Conservation (phyloP, 2,329 filamentous ascomycete genomes). For the Aurifilum marmelostoma region DNA sequence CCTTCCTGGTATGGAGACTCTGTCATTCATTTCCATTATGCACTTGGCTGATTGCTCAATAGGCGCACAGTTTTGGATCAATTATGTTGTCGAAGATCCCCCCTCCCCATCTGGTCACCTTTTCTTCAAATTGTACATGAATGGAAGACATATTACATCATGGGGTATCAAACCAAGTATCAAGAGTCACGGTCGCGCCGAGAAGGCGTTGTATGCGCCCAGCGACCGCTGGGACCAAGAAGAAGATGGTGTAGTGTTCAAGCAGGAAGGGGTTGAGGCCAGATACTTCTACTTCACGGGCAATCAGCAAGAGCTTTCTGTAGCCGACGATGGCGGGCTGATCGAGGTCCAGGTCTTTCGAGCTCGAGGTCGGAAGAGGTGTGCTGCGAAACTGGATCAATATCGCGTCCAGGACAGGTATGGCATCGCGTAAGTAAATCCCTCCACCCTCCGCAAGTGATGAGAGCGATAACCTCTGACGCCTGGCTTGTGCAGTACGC, state of each 20-base stretch:
- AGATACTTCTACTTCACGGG: conserved; percentile 55
- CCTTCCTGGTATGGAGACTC: conserved; percentile 47
- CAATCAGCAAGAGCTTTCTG: conserved; percentile 40
- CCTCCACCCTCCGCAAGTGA: neutral
- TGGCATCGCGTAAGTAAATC: conserved; percentile 55
- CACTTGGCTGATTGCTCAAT: conserved; percentile 17
- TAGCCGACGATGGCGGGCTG: conserved; percentile 57
- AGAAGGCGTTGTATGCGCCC: conserved; percentile 54
- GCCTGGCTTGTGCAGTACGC: conserved; percentile 43
- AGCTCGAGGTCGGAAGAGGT: conserved; percentile 50
- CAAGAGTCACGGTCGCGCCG: conserved; percentile 44
- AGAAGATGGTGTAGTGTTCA: conserved; percentile 40
- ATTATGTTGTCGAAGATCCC: conserved; percentile 47
- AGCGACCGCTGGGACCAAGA: conserved; percentile 45
- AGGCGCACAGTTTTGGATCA: conserved; percentile 58
- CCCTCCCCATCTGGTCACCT: conserved; percentile 44
- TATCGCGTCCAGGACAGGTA: conserved; percentile 54
- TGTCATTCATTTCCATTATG: neutral
- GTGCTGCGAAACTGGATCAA: conserved; percentile 45
- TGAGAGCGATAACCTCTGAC: neutral
- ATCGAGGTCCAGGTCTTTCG: conserved; percentile 59
- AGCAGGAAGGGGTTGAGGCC: conserved; percentile 49
- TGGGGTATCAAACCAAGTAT: conserved; percentile 53
- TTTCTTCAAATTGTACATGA: conserved; percentile 60
- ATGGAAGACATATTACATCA: conserved; percentile 54